These are phyloP conservation scores for Posidonia oceanica DNA, from an alignment of 116 monocot species.

Conservation along the genomic window DNA sequence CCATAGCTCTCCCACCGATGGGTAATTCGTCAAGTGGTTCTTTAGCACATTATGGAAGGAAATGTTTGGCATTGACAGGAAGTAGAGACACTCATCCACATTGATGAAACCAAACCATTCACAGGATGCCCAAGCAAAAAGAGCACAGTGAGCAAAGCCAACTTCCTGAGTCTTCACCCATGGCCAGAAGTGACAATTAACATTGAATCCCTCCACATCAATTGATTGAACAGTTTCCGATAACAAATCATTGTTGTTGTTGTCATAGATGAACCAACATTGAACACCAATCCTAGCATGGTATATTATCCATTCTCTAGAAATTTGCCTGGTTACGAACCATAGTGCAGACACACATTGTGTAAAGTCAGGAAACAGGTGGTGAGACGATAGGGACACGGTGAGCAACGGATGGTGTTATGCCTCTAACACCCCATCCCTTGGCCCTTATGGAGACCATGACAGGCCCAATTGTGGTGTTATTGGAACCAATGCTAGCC, in stretches of 20 bases:
- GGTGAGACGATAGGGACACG: constrained; percentile 13
- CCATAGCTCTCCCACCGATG: constrained; percentile 59
- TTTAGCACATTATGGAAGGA: constrained; percentile 36
- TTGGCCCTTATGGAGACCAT: constrained; percentile 56
- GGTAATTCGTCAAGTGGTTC: constrained; percentile 37
- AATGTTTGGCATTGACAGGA: constrained; percentile 18
- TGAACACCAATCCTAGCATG: constrained; percentile 62
- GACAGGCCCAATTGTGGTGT: constrained; percentile 4
- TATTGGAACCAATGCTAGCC: no score
- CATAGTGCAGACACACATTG: constrained; percentile 96
- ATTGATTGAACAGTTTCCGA: constrained; percentile 23
- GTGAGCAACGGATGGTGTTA: constrained; percentile 55
- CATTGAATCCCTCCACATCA: constrained; percentile 15
- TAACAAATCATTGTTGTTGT: constrained; percentile 78
- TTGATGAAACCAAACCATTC: constrained; percentile 91
- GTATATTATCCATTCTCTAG: constrained; percentile 78
- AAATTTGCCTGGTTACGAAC: constrained; percentile 88
- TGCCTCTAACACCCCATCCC: constrained; percentile 26
- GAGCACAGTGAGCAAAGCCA: constrained; percentile 85
- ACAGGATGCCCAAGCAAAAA: constrained; percentile 46
- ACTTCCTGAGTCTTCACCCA: constrained; percentile 96
- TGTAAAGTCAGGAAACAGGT: constrained; percentile 11
- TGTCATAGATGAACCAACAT: constrained; percentile 89
- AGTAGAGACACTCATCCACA: constrained; percentile 89
- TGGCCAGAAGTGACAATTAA: constrained; percentile 60